These are phyloP conservation scores for Tulasnella sp. DNA, from an alignment of 768 basidiomycete genomes.

Conservation along the genomic window DNA sequence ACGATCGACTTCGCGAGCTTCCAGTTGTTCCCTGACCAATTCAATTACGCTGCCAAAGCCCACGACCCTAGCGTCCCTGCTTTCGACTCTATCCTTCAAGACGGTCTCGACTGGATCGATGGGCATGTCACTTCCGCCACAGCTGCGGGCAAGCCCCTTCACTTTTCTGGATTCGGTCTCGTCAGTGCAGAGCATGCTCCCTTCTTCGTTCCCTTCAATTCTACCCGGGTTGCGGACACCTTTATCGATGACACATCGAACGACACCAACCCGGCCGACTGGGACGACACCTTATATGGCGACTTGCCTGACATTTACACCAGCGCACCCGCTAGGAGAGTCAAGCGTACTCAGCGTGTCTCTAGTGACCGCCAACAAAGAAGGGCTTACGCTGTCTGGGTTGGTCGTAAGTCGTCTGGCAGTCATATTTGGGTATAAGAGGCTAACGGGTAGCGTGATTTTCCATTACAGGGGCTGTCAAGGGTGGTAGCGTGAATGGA, in stretches of 20 bases:
- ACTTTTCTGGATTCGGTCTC: conserved; percentile 57
- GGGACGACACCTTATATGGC: no score
- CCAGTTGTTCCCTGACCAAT: conserved; percentile 68
- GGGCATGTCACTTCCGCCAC: conserved; percentile 43
- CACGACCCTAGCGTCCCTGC: conserved; percentile 41
- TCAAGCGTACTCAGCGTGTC: no score
- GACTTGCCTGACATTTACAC: no score
- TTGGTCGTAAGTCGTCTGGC: conserved; percentile 43
- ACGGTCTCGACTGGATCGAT: conserved; percentile 55
- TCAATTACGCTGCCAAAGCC: conserved; percentile 44
- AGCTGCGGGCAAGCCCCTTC: conserved; percentile 55
- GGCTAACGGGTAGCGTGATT: not conserved
- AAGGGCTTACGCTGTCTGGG: conserved; percentile 53
- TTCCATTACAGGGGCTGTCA: conserved; percentile 42
- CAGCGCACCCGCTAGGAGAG: no score
- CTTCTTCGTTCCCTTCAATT: conserved; percentile 62
- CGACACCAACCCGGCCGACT: not conserved
- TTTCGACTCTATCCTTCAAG: conserved; percentile 52
- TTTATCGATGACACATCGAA: no score
- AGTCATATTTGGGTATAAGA: not conserved
- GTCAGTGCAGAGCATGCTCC: conserved; percentile 54
- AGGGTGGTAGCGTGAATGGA: conserved; percentile 31
- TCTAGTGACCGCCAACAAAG: not conserved
- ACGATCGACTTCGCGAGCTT: conserved; percentile 56
- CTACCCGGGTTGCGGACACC: conserved; percentile 33